Evolutionary conservation across 192 early-diverging fungal species (phyloP).

Genomic region (Kickxella alabastrina): DNA sequence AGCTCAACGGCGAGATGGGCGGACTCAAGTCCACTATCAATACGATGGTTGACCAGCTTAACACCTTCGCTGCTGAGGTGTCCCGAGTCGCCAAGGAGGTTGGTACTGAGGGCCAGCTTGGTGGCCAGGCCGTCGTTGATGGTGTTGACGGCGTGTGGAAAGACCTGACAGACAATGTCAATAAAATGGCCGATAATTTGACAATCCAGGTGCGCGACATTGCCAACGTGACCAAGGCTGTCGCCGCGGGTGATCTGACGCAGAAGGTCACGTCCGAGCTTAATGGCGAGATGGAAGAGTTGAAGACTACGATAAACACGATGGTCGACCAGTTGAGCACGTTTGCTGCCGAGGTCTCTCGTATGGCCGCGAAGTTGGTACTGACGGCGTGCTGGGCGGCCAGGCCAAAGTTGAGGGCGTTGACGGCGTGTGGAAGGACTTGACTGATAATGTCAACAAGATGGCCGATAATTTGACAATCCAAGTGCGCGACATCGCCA

Average conservation of each 20-base stretch:
- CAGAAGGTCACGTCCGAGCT: conserved; percentile 61
- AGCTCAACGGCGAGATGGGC: conserved; percentile 54
- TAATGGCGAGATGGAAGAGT: conserved; percentile 65
- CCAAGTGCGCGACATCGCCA: conserved; percentile 62
- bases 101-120: conserved; percentile 60
- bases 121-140: conserved; percentile 55
- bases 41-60: conserved; percentile 56
- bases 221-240: conserved; percentile 49
- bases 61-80: conserved; percentile 56
- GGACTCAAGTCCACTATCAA: conserved; percentile 59
- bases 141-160: conserved; percentile 60
- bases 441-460: conserved; percentile 67
- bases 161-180: conserved; percentile 59
- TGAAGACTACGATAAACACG: conserved; percentile 69
- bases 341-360: conserved; percentile 65
- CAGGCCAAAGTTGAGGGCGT: conserved; percentile 58
- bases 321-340: conserved; percentile 65
- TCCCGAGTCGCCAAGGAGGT: conserved; percentile 58
- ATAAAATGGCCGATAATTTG: conserved; percentile 60
- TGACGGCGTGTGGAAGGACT: conserved; percentile 65
- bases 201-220: conserved; percentile 62
- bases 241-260: conserved; percentile 50
- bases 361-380: conserved; percentile 73
- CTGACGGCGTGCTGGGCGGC: conserved; percentile 58
- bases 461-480: conserved; percentile 65